Evolutionary conservation across 2,329 filamentous ascomycete species (phyloP), one percentile per base, ranked within the genome.

Genomic region (Aspergillus udagawae): DNA sequence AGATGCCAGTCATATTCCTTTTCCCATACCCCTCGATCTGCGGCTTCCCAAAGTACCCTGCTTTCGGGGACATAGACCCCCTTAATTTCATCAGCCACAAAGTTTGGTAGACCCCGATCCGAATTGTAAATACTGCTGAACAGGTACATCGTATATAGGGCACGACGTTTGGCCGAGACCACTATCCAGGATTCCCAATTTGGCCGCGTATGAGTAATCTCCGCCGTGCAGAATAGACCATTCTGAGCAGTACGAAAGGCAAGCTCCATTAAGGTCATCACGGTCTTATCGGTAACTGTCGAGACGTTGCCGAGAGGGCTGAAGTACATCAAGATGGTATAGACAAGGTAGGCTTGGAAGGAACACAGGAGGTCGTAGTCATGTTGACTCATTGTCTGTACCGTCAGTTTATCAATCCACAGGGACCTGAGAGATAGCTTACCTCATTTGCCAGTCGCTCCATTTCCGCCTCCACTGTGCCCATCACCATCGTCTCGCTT

Each of bases 281-380:
- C 78, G 3, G 73, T 71, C 12, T 77, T 71, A 12, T 78, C 75
- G 4, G 77, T 66, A 35, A 77, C 73, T 0, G 72, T 60, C 10
- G 60, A 55, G 0, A 63, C 50, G n/a, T 61, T 60, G 9, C 65
- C 62, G 0, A 61, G 61, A 1, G 73, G 60, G 0, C 66, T 65
- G 53, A 82, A 82, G 61, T 80, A 82, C 2, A 81, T 51, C 2
- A 79, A 70, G 65, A 84, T 75, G 2, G 75, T 66, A 58, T 83
- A 83, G n/a, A 83, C 73, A 2, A 85, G 67, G 63, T 82, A 83
- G 0, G 81, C 79, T 59, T 85, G 82, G 42, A 83, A 82, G 1
- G 76, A 70, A 0, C 75, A 73, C 0, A 84, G 73, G 0, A 75
- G 66, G 5, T 67, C 63, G 28, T 69, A 60, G 20, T 70, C 63